A percentile compares a stretch with the other conserved stretches of the same genome.
Conservation (phyloP, 306 rosid genomes). For the Parietaria judaica region DNA sequence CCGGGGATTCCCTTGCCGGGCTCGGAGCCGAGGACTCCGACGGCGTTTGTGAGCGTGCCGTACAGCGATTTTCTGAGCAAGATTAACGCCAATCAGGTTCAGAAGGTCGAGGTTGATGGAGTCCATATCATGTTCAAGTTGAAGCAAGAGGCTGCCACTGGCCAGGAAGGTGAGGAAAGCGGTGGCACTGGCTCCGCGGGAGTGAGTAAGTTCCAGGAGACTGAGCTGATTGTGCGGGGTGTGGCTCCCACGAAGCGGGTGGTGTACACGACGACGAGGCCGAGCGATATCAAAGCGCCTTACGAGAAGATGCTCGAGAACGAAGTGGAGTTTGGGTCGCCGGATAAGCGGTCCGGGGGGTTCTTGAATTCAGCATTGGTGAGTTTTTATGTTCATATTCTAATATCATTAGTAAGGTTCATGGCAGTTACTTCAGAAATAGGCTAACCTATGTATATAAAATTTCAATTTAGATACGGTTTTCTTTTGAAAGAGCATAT, state of each 20-base stretch:
- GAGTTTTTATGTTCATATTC: conserved; percentile 13
- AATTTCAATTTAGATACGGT: no score
- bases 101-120: conserved; percentile 95
- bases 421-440: no score
- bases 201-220: conserved; percentile 54
- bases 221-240: conserved; percentile 54
- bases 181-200: conserved; percentile 13
- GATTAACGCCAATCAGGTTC: conserved; percentile 67
- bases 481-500: no score
- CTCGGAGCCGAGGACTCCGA: conserved; percentile 68
- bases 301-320: conserved; percentile 93
- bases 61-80: conserved; percentile 86
- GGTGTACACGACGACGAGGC: conserved; percentile 85
- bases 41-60: conserved; percentile 67
- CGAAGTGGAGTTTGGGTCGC: conserved; percentile 91
- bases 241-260: conserved; percentile 72
- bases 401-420: no score
- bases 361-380: conserved; percentile 83
- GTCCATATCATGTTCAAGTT: conserved; percentile 83
- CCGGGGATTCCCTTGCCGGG: conserved; percentile 84
- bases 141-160: conserved; percentile 43
- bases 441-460: no score
- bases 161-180: conserved; percentile 41
- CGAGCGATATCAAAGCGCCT: conserved; percentile 82
- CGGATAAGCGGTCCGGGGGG: conserved; percentile 85